A percentile compares a stretch with the other conserved stretches of the same genome.
phyloP scores from a whole-genome alignment of 192 early-diverging fungal genomes.

The Gorgonomyces haynaldii region DNA sequence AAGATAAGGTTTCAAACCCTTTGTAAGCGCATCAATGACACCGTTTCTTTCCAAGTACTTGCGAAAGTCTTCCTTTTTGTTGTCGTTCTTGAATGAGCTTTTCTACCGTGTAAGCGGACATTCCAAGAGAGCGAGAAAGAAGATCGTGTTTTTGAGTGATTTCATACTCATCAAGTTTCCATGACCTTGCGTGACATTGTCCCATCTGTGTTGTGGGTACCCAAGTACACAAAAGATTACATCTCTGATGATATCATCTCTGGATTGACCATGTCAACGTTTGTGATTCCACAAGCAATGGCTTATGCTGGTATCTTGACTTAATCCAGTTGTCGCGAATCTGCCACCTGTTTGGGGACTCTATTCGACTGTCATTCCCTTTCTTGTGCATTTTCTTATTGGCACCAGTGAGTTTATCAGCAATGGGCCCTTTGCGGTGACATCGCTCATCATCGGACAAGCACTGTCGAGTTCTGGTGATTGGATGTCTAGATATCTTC shows the following conservation, averaged over 20 bases:
- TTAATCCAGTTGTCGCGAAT: background rate
- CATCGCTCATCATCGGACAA: conserved; percentile 2
- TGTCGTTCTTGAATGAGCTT: conserved; percentile 21
- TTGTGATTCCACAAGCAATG: conserved; percentile 6
- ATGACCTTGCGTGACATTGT: background rate
- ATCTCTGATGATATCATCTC: conserved; percentile 1
- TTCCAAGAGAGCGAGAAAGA: background rate
- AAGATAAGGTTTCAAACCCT: conserved; percentile 26
- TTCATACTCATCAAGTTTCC: background rate
- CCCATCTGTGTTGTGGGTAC: background rate
- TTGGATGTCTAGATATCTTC: background rate
- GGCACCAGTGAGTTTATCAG: background rate
- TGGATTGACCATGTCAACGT: background rate
- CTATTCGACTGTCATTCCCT: background rate
- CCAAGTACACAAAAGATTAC: background rate
- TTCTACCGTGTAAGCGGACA: background rate
- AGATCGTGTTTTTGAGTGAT: background rate
- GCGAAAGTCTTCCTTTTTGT: conserved; percentile 55
- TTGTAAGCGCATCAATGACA: conserved; percentile 50
- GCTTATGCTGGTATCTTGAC: background rate
- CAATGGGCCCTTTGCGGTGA: conserved; percentile 3
- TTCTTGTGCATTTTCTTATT: conserved; percentile 4
- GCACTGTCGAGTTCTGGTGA: background rate
- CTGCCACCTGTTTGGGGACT: conserved; percentile 4
- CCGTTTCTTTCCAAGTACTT: conserved; percentile 55